Percentiles rank a stretch among this genome's conserved stretches.
Conservation (phyloP, 176 grass and related monocot genomes). For the Zea luxurians region DNA sequence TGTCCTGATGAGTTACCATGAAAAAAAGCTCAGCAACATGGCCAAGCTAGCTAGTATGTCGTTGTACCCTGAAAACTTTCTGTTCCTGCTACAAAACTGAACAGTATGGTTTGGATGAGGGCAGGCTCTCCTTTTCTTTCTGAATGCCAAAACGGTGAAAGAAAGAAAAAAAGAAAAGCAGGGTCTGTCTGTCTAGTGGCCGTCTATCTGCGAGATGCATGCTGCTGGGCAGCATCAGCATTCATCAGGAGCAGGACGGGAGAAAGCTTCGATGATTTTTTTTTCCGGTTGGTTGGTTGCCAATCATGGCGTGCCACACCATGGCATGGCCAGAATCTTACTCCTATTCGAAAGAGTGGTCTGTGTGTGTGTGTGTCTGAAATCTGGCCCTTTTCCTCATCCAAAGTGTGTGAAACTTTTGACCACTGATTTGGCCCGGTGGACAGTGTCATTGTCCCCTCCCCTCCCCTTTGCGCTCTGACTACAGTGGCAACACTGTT, state of each 20-base stretch:
- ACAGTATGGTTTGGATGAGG: constrained; percentile 39
- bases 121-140: constrained; percentile 34
- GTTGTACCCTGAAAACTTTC: constrained; percentile 3
- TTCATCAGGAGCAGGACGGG: constrained; percentile 6
- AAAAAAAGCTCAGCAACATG: constrained; percentile 36
- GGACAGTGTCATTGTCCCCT: background rate
- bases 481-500: constrained; percentile 22
- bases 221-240: constrained; percentile 49
- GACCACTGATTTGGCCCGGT: constrained; percentile 46
- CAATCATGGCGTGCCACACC: constrained; percentile 42
- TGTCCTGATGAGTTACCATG: constrained; percentile 47
- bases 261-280: constrained; percentile 47
- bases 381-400: constrained; percentile 18
- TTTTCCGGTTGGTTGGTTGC: background rate
- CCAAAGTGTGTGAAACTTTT: constrained; percentile 34
- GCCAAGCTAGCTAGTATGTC: constrained; percentile 2
- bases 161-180: background rate
- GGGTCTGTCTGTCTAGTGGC: constrained; percentile 14
- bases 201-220: constrained; percentile 47
- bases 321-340: constrained; percentile 48
- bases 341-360: constrained; percentile 39
- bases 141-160: constrained; percentile 25
- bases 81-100: constrained; percentile 27
- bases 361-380: constrained; percentile 1
- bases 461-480: constrained; percentile 14